Base-by-base conservation (phyloP, 2,329 filamentous ascomycete species). In the Fusarium transvaalense region DNA sequence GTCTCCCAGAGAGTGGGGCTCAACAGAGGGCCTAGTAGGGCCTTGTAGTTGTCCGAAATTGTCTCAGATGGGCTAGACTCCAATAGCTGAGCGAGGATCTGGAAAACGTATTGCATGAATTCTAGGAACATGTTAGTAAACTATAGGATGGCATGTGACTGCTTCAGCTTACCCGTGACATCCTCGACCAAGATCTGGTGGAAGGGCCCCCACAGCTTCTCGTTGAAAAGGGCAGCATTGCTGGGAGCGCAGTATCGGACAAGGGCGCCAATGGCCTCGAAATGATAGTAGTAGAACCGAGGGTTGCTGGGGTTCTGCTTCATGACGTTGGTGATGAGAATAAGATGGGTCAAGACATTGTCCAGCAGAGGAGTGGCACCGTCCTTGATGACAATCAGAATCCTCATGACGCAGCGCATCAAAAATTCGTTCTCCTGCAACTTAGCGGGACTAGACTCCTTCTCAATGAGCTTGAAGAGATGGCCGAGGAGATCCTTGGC, bases 401-500 rank as follows among this genome's bases (percentile, higher is more conserved):
- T 95, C 73, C 96, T 89, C 96, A 99, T 99, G 58, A 97, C 93
- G 75, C 96, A 99, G 74, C 94, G 92, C 94, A 99, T 98, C 76
- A 99, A 80, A 78, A 98, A 99, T 77, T 99, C 96, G 76, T 99
- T 99, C 80, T 99, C 96, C 77, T 99, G 96, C 65, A 99, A 89
- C 84, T 98, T 99, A 69, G 95, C 89, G 1, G 97, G 91, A 13
- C 92, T 91, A 6, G 86, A 85, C 73, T 97, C 91, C 76, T 92
- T 93, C 76, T 97, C 92, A 69, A 99, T 93, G 53, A 99, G 85
- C 68, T 91, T 90, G 85, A 99, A 98, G 14, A 99, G 85, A 76
- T 98, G 95, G 55, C 93, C 87, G 21, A 98, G 83, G 3, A 99
- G 87, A 71, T 97, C 93, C 78, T 94, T 94, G 25, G 95, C 89